phyloP scores from a whole-genome alignment of 1,284 basidiomycete genomes.

The Tetrapyrgos nigripes region DNA sequence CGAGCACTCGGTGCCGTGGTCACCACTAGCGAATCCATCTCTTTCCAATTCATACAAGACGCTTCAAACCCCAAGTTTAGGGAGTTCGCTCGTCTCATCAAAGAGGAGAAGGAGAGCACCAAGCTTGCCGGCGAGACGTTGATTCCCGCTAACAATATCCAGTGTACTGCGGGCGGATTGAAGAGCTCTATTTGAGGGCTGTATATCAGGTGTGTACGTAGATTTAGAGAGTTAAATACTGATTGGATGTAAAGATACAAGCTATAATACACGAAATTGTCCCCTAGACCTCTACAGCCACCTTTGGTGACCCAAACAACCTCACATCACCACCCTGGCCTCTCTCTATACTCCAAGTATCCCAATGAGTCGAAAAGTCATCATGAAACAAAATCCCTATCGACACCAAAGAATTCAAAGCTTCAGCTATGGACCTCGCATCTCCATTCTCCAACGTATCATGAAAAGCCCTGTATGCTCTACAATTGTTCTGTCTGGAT shows the following conservation, averaged over 20 bases:
- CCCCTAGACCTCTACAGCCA: not conserved
- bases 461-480: constrained; percentile 1
- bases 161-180: not conserved
- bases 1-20: constrained; percentile 79
- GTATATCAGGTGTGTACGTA: not conserved
- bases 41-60: constrained; percentile 82
- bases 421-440: constrained; percentile 1
- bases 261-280: not conserved
- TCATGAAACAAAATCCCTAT: constrained; percentile 15
- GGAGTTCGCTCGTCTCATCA: constrained; percentile 75
- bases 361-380: constrained; percentile 18
- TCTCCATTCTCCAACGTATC: constrained; percentile 3
- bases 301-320: not conserved
- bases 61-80: constrained; percentile 76
- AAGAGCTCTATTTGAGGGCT: constrained; percentile 7
- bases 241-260: not conserved
- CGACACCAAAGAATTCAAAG: constrained; percentile 1
- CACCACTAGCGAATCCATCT: constrained; percentile 82
- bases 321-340: not conserved
- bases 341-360: constrained; percentile 12
- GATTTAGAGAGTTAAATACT: not conserved
- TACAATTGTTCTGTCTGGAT: constrained; percentile 3
- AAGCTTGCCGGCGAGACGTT: constrained; percentile 42
- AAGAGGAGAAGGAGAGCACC: constrained; percentile 77
- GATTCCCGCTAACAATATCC: not conserved